A percentile compares a stretch with the other conserved stretches of the same genome.
Conservation (phyloP, 192 early-diverging fungal species). For the Chytriomyces sp. region DNA sequence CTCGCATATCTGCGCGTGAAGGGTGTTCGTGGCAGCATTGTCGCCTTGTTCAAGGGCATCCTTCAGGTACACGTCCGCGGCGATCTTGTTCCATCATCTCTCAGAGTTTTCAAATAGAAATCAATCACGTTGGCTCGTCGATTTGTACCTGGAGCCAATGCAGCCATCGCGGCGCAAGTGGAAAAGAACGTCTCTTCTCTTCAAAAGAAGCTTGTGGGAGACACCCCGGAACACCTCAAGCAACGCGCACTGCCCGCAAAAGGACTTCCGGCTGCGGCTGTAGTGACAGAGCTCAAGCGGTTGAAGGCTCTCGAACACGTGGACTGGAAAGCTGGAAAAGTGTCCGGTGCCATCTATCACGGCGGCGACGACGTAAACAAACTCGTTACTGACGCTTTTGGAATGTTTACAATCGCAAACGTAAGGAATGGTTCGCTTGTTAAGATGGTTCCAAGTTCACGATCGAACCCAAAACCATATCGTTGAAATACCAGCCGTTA, state of each 20-base stretch:
- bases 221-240: slow-evolving; percentile 50
- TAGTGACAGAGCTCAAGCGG: slow-evolving; percentile 60
- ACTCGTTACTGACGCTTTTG: slow-evolving; percentile 78
- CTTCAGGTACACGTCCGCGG: slow-evolving; percentile 45
- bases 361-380: slow-evolving; percentile 80
- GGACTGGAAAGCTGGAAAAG: slow-evolving; percentile 84
- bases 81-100: neutral
- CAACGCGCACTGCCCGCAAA: slow-evolving; percentile 67
- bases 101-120: slow-evolving; percentile 1
- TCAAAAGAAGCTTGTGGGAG: slow-evolving; percentile 71
- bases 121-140: slow-evolving; percentile 32
- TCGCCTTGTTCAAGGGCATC: slow-evolving; percentile 45
- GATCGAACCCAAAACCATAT: no score
- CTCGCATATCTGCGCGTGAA: slow-evolving; percentile 41
- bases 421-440: slow-evolving; percentile 25
- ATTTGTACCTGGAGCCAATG: slow-evolving; percentile 53
- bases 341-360: slow-evolving; percentile 92
- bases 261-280: slow-evolving; percentile 63
- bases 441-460: no score
- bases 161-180: slow-evolving; percentile 73
- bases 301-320: slow-evolving; percentile 50
- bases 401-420: slow-evolving; percentile 80
- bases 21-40: slow-evolving; percentile 55
- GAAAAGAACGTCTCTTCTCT: slow-evolving; percentile 78
- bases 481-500: slow-evolving; percentile 59